Evolutionary conservation across 202 grass and related monocot species (phyloP), one percentile per base, ranked within the genome.

Genomic region (Zizania palustris): DNA sequence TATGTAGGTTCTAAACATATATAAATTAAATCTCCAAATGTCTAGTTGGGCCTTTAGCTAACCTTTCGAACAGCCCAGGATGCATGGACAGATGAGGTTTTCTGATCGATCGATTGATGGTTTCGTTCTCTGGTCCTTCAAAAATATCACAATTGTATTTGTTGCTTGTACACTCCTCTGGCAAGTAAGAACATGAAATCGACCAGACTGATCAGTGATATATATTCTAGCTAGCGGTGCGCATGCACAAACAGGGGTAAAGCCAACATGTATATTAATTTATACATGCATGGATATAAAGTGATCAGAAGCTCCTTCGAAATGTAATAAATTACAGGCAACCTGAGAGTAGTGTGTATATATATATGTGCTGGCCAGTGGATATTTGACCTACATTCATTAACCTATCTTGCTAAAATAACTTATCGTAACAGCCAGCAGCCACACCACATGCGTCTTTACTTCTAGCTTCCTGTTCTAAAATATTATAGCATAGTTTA

Each of bases 161-260:
- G n/a, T n/a, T 55, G 51, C 19, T 55, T 55, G 51, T 55, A 55
- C n/a, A 55, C n/a, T 55, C n/a, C n/a, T 48, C 45, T 19, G 51
- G 1, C 51, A 55, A 18, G 7, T 9, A n/a, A 18, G 7, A 20
- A n/a, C 7, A 55, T 55, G 51, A 9, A 55, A 55, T 20, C n/a
- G 7, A 55, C 51, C 51, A 55, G n/a, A 55, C 9, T 7, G 7
- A 55, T n/a, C 51, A 55, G n/a, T 55, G 6, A 55, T 55, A 20
- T 19, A 28, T 28, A 28, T 28, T 20, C 49, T 15, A n/a, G 49
- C 49, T 15, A n/a, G 49, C 7, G 15, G 5, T 51, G 49, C n/a
- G 49, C 15, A 51, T 51, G 49, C 15, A 51, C 49, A 51, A 51
- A 7, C 15, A 51, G 49, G n/a, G 49, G n/a, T n/a, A 51, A 55